phyloP scores from a whole-genome alignment of 2,329 filamentous ascomycete species.

The Monilinia vaccinii-corymbosi region DNA sequence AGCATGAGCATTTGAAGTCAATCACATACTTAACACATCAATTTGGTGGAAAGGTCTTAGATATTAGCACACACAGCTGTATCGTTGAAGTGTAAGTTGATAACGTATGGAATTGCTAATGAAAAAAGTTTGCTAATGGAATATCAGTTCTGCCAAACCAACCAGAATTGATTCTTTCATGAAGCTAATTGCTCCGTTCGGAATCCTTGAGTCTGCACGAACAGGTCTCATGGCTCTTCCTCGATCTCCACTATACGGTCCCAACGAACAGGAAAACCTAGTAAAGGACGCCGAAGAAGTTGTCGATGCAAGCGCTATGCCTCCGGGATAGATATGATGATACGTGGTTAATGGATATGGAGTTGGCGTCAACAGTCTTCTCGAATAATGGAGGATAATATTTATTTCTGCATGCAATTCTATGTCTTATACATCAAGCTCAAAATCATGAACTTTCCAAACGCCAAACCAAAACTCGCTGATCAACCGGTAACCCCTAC shows the following conservation, averaged over 20 bases:
- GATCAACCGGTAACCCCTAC: background rate
- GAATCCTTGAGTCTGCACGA: slow-evolving; percentile 89
- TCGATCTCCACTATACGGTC: slow-evolving; percentile 75
- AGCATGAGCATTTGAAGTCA: slow-evolving; percentile 92
- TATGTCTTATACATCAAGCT: slow-evolving; percentile 8
- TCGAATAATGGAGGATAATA: slow-evolving; percentile 14
- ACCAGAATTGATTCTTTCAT: slow-evolving; percentile 93
- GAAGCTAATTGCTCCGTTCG: slow-evolving; percentile 89
- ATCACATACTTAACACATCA: slow-evolving; percentile 97
- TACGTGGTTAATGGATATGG: slow-evolving; percentile 16
- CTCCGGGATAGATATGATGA: slow-evolving; percentile 59
- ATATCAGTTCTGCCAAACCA: slow-evolving; percentile 66
- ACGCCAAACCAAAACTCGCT: background rate
- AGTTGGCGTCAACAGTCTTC: slow-evolving; percentile 16
- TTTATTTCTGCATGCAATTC: slow-evolving; percentile 10
- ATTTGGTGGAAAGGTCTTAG: slow-evolving; percentile 93
- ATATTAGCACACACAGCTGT: slow-evolving; percentile 97
- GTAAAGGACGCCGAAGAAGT: slow-evolving; percentile 87
- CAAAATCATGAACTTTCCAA: background rate
- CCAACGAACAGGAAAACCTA: slow-evolving; percentile 53
- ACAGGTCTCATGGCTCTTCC: slow-evolving; percentile 96
- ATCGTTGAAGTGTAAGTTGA: slow-evolving; percentile 85
- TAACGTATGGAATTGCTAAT: background rate
- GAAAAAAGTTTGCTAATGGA: slow-evolving; percentile 12
- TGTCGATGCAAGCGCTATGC: slow-evolving; percentile 87